Evolutionary conservation across 208 protist genomes (phyloP).

Genomic region (Wallacemonas rigidus): DNA sequence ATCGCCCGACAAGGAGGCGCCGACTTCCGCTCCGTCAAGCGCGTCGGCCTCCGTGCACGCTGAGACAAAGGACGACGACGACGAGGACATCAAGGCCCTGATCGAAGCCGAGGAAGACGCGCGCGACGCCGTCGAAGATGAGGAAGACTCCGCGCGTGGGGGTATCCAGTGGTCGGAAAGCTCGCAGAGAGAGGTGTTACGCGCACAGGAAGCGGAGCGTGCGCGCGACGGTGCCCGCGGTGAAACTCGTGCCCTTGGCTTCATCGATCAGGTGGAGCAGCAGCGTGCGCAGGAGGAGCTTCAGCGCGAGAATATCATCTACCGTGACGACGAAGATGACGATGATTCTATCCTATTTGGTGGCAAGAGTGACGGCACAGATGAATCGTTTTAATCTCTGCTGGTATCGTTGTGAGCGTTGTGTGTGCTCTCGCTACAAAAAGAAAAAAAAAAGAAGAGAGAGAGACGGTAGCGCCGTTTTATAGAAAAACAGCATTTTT

Average conservation of each 20-base stretch:
- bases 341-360: constrained; percentile 22
- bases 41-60: neutral
- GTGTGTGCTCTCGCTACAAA: too few relatives aligned
- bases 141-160: constrained; percentile 39
- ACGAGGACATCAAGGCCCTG: neutral
- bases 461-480: too few relatives aligned
- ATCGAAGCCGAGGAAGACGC: constrained; percentile 26
- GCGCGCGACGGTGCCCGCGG: constrained; percentile 8
- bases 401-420: neutral
- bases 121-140: constrained; percentile 32
- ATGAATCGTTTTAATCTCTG: constrained; percentile 17
- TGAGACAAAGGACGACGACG: too few relatives aligned
- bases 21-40: neutral
- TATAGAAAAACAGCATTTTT: neutral
- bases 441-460: too few relatives aligned
- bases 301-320: constrained; percentile 36
- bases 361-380: constrained; percentile 10
- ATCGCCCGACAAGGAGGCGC: too few relatives aligned
- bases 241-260: constrained; percentile 7
- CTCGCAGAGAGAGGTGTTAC: constrained; percentile 41
- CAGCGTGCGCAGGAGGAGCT: constrained; percentile 21
- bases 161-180: constrained; percentile 65
- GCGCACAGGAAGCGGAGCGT: constrained; percentile 28
- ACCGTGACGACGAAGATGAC: constrained; percentile 31
- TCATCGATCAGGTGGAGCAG: constrained; percentile 15